These are phyloP conservation scores for Kodamaea suecica DNA, from an alignment of 1,139 yeast species.

Conservation along the genomic window DNA sequence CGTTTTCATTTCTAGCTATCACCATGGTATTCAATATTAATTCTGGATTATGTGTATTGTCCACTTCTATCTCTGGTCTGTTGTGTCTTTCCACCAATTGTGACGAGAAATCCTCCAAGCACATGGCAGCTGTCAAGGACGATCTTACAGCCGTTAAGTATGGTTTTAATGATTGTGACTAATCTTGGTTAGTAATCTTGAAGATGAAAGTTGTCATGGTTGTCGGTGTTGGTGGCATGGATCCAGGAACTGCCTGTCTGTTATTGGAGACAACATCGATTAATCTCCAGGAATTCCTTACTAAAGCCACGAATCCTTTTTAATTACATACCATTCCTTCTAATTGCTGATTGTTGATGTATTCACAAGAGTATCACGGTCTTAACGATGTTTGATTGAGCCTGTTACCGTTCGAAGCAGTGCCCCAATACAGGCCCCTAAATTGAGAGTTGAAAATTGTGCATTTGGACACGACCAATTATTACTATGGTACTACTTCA, in stretches of 20 bases:
- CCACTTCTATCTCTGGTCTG: slow-evolving; percentile 92
- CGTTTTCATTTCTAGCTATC: slow-evolving; percentile 91
- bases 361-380: no score
- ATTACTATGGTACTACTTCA: not conserved
- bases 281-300: no score
- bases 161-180: slow-evolving; percentile 94
- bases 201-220: not conserved
- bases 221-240: no score
- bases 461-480: not conserved
- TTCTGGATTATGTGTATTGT: slow-evolving; percentile 61
- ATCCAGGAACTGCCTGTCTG: no score
- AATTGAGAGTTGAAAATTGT: no score
- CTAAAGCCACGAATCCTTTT: no score
- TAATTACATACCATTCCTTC: no score
- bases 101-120: slow-evolving; percentile 91
- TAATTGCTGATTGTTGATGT: no score
- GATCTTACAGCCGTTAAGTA: slow-evolving; percentile 91
- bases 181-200: not conserved
- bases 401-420: no score
- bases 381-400: no score
- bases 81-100: slow-evolving; percentile 96
- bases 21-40: slow-evolving; percentile 85
- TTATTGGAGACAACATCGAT: no score
- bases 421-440: no score
- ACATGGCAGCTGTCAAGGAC: slow-evolving; percentile 92